Base-by-base conservation (phyloP, 140 eudicot species). In the Cichorium intybus region DNA sequence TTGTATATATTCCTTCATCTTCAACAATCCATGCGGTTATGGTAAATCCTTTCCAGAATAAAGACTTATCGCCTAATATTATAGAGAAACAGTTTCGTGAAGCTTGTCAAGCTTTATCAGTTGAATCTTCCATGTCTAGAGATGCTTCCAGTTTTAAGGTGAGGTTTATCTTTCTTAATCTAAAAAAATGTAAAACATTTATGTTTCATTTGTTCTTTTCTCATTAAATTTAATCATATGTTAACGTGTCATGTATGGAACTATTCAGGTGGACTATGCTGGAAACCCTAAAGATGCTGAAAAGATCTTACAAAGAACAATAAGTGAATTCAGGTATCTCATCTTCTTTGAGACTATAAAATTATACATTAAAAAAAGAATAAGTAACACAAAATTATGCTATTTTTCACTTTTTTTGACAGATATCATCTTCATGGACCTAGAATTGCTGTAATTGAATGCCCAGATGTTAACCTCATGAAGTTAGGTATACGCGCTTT, bases 351-450 rank as follows among this genome's bases (percentile, higher is more conserved):
- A 35, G 51, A 12, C 12, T 27, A 29, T 60, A 37, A 12, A 12
- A 14, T 37, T 18, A 59, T 20, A 59, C 29, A n/a, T 14, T 22
- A 60, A 39, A 7, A 3, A 4, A 24, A n/a, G n/a, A n/a, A n/a
- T n/a, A n/a, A n/a, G n/a, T n/a, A n/a, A n/a, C n/a, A n/a, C n/a
- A n/a, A n/a, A 21, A 61, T 7, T 28, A n/a, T 70, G 66, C 47
- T 55, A 7, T 66, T 24, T 24, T 33, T 23, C 35, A 31, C 26
- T 49, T 35, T 54, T 56, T 18, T 81, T 56, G 67, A 77, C 93
- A 93, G 97, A 73, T 57, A 75, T 50, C 79, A 67, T 22, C 83
- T 62, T 85, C 86, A 76, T 37, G 87, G 95, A 66, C 99, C 99
- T 60, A 81, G 77, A 34, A 74, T 93, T 73, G 95, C 97, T 56